Base-by-base conservation (phyloP, 306 rosid species). In the Sicyos edulis region DNA sequence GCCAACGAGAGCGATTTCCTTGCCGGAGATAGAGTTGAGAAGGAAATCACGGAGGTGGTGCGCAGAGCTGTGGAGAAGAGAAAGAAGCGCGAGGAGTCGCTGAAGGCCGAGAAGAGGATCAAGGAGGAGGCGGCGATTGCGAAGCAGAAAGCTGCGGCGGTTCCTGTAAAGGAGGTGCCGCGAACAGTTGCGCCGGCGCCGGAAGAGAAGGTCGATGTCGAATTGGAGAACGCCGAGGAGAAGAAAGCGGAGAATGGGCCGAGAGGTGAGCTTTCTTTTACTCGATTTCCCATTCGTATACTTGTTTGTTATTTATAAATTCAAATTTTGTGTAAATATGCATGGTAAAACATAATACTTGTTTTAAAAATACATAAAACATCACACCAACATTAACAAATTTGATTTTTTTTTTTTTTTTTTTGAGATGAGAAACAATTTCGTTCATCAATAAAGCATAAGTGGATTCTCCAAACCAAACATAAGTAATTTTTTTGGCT, bases 1-100 rank as follows among this genome's bases (percentile, higher is more conserved):
- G 83, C 87, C 3, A 63, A 71, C 6, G 79, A 84, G 58, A 81
- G 81, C 22, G 80, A 89, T 24, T 92, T 82, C 17, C 77, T 92
- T 7, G 59, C 37, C 15, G 69, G 57, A 20, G 86, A 75, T 5
- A 29, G 83, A 4, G 88, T 86, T 6, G 78, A 52, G 60, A 75
- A 63, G 54, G 78, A 75, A 3, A 63, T 92, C 45, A 21, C 52
- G 42, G 50, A 84, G 21, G 71, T 66, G 0, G 76, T 78, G 24
- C 89, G 82, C 24, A 78, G 83, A 55, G 50, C 74, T 4, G 50
- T 63, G 76, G 81, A 44, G 54, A 55, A 50, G 59, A 72, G 57
- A 16, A 56, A 75, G 51, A 72, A 80, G 67, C 79, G 72, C 1
- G 78, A 54, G 19, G 68, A 74, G 63, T 44, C 74, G 12, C 40